Evolutionary conservation across 345 rosid genomes (phyloP), one percentile per base, ranked within the genome.

Genomic region (Heritiera fomes): DNA sequence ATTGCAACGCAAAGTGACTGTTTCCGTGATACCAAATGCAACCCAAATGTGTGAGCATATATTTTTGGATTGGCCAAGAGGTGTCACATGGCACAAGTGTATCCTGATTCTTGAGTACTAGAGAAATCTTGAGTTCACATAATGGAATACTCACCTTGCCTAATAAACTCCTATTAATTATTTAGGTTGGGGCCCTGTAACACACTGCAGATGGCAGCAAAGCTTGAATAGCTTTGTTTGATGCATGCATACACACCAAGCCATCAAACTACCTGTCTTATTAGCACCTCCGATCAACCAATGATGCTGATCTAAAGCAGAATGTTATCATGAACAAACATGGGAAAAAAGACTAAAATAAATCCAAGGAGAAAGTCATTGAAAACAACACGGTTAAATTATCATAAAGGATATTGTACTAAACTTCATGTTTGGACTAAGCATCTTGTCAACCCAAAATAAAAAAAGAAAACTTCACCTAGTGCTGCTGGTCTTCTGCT

Each of bases 401-500:
- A 34, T 53, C 75, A 72, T 18, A 53, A 34, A 34, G 1, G 6
- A 43, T 30, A 30, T 50, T 71, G 75, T 41, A 30, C 3, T 71
- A 20, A 45, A 43, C 34, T 32, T 68, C 8, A 68, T 13, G 74
- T 14, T 30, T 32, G 43, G n/a, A 32, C 1, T 32, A 73, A 53
- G 63, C 49, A 73, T 18, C 32, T 10, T 2, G 47, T 72, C 75
- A 9, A 55, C 63, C 49, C 34, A 53, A 23, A 47, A 18, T 18
- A 9, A 6, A 53, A 14, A 17, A 72, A 53, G 9, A 17, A 55
- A 53, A 38, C 5, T 56, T 89, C 89, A 91, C 62, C 86, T 84
- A 46, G 87, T 60, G 85, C 86, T 85, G 85, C 88, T 86, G 18
- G 90, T 84, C 59, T 93, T 96, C 91, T 92, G 98, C 89, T 92